Evolutionary conservation across 169 alveolate genomes (phyloP), one percentile per base, ranked within the genome.

Genomic region (Babesia ovis): DNA sequence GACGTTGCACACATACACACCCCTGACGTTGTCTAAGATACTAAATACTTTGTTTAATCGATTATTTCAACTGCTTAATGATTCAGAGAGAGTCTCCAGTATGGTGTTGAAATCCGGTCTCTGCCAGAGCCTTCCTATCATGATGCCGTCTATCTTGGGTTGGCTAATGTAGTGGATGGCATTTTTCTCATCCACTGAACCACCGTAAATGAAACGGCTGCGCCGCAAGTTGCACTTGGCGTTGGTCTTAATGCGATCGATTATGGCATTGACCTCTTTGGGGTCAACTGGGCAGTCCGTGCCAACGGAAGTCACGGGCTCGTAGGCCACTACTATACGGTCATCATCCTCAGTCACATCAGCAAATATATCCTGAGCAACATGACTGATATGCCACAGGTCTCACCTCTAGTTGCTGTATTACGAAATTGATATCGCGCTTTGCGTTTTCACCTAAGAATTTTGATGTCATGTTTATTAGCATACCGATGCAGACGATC

Each of bases 61-160:
- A n/a, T n/a, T n/a, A n/a, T n/a, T n/a, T n/a, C n/a, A n/a, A n/a
- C n/a, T n/a, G n/a, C n/a, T n/a, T n/a, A n/a, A n/a, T n/a, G n/a
- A n/a, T 11, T 50, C 58, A 50, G 45, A 35, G 2, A 75, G 22
- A 32, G 27, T 60, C 16, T 46, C 58, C 29, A 75, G 67, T 31
- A 55, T 0, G 18, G 45, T 32, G 25, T 27, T 51, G 39, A 75
- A 61, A 8, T 60, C 70, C 37, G 46, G 68, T 6, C 43, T 25
- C 45, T 64, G 85, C 70, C 76, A 68, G 32, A 60, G 51, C 57
- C 85, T 54, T 12, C 85, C 77, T 9, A 75, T 69, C 77, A 75
- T 75, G 25, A 75, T 66, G 12, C 85, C 85, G 59, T 61, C 85
- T 6, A 75, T 34, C 25, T 60, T 43, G 35, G 62, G 56, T 42